phyloP scores from a whole-genome alignment of 2,329 filamentous ascomycete species.

The Nothopassalora personata region DNA sequence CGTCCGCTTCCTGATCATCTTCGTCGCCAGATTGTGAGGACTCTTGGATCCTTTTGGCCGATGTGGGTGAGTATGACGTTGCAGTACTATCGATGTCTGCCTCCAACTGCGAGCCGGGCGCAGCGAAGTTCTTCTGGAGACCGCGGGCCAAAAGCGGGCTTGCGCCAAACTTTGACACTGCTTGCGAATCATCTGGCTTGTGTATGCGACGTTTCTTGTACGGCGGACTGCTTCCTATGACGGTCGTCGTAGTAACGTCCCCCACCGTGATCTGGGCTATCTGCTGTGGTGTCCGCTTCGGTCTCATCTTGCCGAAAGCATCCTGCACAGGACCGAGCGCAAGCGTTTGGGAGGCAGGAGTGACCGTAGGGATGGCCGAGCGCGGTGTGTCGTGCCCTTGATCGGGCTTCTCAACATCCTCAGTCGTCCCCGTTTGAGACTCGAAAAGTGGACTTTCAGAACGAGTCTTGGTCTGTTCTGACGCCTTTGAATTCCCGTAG shows the following conservation, averaged over 20 bases:
- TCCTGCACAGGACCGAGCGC: constrained; percentile 50
- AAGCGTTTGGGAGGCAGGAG: constrained; percentile 27
- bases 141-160: constrained; percentile 36
- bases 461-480: neutral
- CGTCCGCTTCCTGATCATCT: constrained; percentile 3
- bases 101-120: constrained; percentile 46
- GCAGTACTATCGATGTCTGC: constrained; percentile 19
- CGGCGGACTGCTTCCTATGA: constrained; percentile 51
- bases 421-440: neutral
- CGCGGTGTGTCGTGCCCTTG: neutral
- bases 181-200: constrained; percentile 34
- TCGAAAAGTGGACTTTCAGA: neutral
- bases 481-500: neutral
- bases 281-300: constrained; percentile 57
- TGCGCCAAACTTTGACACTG: constrained; percentile 44
- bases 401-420: neutral
- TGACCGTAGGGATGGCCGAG: constrained; percentile 28
- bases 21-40: neutral
- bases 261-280: constrained; percentile 72
- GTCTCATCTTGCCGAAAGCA: constrained; percentile 61
- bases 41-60: constrained; percentile 9
- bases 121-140: constrained; percentile 48
- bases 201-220: constrained; percentile 45
- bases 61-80: neutral
- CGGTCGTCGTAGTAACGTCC: constrained; percentile 58